Evolutionary conservation across 108 stramenopile genomes (phyloP), one percentile per base, ranked within the genome.

Genomic region (Discostella stelligeroides): DNA sequence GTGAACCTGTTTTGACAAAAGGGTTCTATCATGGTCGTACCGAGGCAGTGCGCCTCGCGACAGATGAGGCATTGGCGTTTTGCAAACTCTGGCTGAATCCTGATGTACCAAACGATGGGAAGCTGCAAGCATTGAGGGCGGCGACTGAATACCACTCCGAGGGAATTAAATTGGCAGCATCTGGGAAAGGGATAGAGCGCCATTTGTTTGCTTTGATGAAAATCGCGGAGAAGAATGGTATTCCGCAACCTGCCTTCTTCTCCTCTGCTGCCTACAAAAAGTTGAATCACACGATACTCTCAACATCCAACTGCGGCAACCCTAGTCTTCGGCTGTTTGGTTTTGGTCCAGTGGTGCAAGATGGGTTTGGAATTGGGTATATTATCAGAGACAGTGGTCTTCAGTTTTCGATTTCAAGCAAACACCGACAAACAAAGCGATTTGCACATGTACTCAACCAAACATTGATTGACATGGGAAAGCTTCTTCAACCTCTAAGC

Each of bases 221-320:
- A 51, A 88, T 95, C 50, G 94, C 94, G 4, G 73, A 88, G 45
- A 87, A 84, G 75, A 84, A 86, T 15, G 64, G 72, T 18, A 40
- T 84, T 18, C 60, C 81, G 11, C 69, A 80, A 12, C 94, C 94
- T 7, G 81, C 75, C 20, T 90, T 95, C 65, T 95, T 91, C 65
- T 66, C 77, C 9, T 90, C 87, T 1, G 49, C 65, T 20, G 80
- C 85, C 37, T 95, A 86, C 74, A 82, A 81, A 49, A 68, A 68
- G 42, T 66, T 95, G 70, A 91, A 92, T 62, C 89, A 95, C 70
- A 95, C 91, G 0, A 73, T 92, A 17, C 61, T 95, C 12, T 92
- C 91, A 1, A 95, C 94, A 4, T 86, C 85, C 42, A 95, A 95
- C 53, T 95, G 94, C 61, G 94, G 94, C 4, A 95, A 95, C 75